Conservation (phyloP, 1,139 yeast genomes). For the Taphrina pruni region DNA sequence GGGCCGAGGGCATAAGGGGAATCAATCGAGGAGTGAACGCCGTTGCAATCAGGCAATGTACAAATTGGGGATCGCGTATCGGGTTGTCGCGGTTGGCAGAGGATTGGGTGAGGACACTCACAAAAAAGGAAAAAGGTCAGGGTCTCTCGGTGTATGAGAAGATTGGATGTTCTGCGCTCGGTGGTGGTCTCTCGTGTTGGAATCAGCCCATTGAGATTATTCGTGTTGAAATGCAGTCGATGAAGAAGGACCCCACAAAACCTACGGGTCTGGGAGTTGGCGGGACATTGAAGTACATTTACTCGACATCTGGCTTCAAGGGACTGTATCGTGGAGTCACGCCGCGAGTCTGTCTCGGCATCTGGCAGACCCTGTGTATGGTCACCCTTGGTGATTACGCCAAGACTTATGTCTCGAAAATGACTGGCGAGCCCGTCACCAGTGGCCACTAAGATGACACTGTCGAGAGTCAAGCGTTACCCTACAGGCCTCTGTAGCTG, state of each 20-base stretch:
- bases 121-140: conserved; percentile 67
- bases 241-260: conserved; percentile 89
- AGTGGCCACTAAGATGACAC: conserved; percentile 54
- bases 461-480: no score
- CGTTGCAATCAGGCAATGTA: conserved; percentile 98
- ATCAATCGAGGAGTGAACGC: conserved; percentile 98
- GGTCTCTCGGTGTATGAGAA: conserved; percentile 77
- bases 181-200: conserved; percentile 99
- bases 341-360: conserved; percentile 93
- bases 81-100: conserved; percentile 93
- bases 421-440: conserved; percentile 63
- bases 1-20: conserved; percentile 87
- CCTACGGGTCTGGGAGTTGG: conserved; percentile 86
- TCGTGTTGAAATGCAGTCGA: conserved; percentile 97
- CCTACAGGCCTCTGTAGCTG: no score
- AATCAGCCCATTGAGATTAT: conserved; percentile 93
- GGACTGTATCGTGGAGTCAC: conserved; percentile 96
- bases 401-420: conserved; percentile 60
- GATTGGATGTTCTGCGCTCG: conserved; percentile 82
- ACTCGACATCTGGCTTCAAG: conserved; percentile 77
- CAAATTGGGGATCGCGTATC: conserved; percentile 98
- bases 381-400: conserved; percentile 98
- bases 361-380: conserved; percentile 99
- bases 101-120: conserved; percentile 70
- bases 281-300: conserved; percentile 82